Evolutionary conservation across 1,139 yeast genomes (phyloP).

Genomic region (Kodamaea derodonti): DNA sequence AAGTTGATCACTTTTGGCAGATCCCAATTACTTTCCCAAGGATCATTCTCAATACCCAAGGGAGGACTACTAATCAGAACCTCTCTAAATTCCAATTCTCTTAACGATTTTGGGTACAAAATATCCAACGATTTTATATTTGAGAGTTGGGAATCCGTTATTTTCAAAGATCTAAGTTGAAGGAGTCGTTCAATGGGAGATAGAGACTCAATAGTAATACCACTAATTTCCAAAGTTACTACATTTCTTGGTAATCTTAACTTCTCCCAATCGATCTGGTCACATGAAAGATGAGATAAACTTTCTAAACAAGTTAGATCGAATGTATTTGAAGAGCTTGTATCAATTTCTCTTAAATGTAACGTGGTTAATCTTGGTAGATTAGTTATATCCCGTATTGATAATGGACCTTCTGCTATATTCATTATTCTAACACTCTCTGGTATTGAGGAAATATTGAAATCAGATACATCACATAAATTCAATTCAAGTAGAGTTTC

Average conservation of each 20-base stretch:
- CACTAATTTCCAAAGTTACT: not conserved
- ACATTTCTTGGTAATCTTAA: not conserved
- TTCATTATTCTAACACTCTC: not conserved
- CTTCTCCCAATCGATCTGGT: not conserved
- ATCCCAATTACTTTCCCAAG: slow-evolving; percentile 1
- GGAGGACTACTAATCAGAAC: not conserved
- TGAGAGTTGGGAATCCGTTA: not conserved
- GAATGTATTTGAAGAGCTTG: not conserved
- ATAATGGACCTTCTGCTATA: not conserved
- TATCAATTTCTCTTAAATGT: not conserved
- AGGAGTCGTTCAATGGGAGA: not conserved
- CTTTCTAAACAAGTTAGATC: not conserved
- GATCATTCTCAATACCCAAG: not conserved
- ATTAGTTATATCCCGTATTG: not conserved
- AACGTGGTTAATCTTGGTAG: not conserved
- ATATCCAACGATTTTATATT: not conserved
- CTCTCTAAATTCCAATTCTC: not conserved
- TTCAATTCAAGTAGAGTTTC: not conserved
- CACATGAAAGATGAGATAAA: not conserved
- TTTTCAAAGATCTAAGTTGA: not conserved
- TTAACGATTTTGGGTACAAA: not conserved
- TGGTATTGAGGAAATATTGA: not conserved
- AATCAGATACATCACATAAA: not conserved
- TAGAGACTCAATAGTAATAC: not conserved
- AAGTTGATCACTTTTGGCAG: not conserved